Evolutionary conservation across 352 stramenopile species (phyloP).

Genomic region (Phytopythium boreale): DNA sequence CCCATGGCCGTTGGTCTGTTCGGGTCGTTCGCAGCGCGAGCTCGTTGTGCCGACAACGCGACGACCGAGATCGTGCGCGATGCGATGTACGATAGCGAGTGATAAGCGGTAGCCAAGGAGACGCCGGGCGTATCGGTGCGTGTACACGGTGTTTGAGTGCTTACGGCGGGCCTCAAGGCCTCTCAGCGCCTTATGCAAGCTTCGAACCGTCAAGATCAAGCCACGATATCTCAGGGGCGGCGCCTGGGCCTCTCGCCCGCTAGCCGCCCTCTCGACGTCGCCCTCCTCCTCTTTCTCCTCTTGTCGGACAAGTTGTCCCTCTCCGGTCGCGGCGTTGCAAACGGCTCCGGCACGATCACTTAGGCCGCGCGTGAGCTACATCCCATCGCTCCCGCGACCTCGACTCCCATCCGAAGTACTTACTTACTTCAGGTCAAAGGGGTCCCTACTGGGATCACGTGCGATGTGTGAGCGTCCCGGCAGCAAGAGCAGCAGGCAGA

Average conservation of each 20-base stretch:
- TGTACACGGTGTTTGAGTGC: neutral
- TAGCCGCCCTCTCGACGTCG: no score
- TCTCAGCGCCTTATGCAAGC: neutral
- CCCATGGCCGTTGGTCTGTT: neutral
- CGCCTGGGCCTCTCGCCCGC: no score
- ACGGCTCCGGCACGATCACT: neutral
- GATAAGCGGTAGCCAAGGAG: neutral
- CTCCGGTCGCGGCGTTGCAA: neutral
- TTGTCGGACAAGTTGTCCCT: no score
- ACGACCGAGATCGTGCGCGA: neutral
- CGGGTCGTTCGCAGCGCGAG: neutral
- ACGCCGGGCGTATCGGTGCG: neutral
- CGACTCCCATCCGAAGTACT: neutral
- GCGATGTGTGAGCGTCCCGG: neutral
- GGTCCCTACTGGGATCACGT: no score
- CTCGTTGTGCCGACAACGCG: neutral
- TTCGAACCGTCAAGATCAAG: neutral
- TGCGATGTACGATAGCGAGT: neutral
- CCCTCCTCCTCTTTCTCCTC: neutral
- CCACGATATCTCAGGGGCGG: neutral
- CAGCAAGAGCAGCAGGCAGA: neutral
- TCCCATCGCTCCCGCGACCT: neutral
- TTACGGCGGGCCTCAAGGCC: neutral
- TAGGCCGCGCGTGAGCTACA: neutral
- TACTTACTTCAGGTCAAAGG: neutral